Conservation (phyloP, 108 stramenopile species). For the Fragilaria crotonensis region DNA sequence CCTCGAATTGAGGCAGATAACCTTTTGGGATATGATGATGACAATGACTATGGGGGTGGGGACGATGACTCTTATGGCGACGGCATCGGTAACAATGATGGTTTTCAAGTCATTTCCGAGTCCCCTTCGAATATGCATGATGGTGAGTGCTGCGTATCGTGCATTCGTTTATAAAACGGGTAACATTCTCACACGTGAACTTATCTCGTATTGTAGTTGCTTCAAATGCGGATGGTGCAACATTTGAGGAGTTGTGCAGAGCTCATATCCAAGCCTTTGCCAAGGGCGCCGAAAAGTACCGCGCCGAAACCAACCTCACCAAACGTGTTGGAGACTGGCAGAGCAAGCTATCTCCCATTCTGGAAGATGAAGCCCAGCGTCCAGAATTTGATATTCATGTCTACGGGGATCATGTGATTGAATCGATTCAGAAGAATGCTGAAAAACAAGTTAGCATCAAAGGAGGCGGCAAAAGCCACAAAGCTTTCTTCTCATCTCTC, state of each 20-base stretch:
- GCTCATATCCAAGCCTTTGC: conserved; percentile 84
- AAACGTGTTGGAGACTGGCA: conserved; percentile 87
- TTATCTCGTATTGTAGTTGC: too few species aligned
- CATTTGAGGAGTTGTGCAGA: conserved; percentile 91
- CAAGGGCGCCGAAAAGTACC: conserved; percentile 86
- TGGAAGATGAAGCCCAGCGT: conserved; percentile 81
- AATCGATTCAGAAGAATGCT: conserved; percentile 20
- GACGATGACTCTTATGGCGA: conserved; percentile 43
- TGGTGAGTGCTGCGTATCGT: too few species aligned
- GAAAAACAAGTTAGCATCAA: conserved; percentile 12
- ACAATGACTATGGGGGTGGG: conserved; percentile 26
- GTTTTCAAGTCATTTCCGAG: not conserved
- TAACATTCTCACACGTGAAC: too few species aligned
- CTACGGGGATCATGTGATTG: conserved; percentile 62
- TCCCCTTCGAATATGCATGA: conserved; percentile 7
- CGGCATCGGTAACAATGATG: conserved; percentile 34
- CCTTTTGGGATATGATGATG: conserved; percentile 11
- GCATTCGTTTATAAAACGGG: too few species aligned
- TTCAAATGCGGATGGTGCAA: conserved; percentile 36
- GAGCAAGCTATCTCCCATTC: conserved; percentile 71
- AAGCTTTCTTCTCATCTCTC: conserved; percentile 27
- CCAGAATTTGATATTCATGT: conserved; percentile 88
- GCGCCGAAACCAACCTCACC: conserved; percentile 82
- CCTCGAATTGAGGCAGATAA: conserved; percentile 2
- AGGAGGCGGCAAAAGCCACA: conserved; percentile 21